phyloP scores from a whole-genome alignment of 257 asterid genomes.

The Gentiana straminea region DNA sequence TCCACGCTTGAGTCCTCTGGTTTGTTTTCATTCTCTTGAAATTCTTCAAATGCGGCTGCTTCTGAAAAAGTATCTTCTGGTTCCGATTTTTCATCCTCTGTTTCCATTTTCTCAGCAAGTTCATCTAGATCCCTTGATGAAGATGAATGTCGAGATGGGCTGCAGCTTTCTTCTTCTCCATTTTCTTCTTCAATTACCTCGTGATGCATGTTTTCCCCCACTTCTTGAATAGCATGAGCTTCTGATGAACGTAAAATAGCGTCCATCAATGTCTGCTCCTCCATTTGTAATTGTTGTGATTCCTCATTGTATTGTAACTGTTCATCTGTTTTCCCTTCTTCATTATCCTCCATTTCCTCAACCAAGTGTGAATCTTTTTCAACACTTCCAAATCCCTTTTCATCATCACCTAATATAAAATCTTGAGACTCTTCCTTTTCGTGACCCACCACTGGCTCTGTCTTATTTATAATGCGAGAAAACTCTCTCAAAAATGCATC shows the following conservation, averaged over 20 bases:
- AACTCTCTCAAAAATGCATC: neutral
- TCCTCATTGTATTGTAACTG: conserved; percentile 6
- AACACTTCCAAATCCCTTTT: conserved; percentile 15
- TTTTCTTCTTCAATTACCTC: conserved; percentile 20
- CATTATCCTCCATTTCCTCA: conserved; percentile 14
- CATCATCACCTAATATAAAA: conserved; percentile 11
- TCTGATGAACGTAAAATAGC: conserved; percentile 41
- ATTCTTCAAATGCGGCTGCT: conserved; percentile 14
- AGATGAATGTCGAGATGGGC: conserved; percentile 15
- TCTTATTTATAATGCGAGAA: conserved; percentile 12
- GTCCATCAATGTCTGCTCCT: conserved; percentile 10
- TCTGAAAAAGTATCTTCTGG: conserved; percentile 10
- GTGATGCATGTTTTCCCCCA: conserved; percentile 19
- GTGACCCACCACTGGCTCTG: neutral
- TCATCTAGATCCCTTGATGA: conserved; percentile 13
- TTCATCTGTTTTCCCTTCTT: conserved; percentile 10
- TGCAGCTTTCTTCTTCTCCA: conserved; percentile 15
- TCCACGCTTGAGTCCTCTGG: conserved; percentile 9
- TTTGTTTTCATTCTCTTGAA: conserved; percentile 13
- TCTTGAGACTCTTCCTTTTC: conserved; percentile 11
- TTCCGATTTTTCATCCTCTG: conserved; percentile 20
- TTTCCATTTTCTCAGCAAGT: conserved; percentile 3
- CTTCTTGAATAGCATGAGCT: conserved; percentile 38
- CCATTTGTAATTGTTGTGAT: conserved; percentile 1
- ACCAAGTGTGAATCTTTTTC: conserved; percentile 15